Evolutionary conservation across 1,284 basidiomycete genomes (phyloP).

Genomic region (Athelia psychrophila): DNA sequence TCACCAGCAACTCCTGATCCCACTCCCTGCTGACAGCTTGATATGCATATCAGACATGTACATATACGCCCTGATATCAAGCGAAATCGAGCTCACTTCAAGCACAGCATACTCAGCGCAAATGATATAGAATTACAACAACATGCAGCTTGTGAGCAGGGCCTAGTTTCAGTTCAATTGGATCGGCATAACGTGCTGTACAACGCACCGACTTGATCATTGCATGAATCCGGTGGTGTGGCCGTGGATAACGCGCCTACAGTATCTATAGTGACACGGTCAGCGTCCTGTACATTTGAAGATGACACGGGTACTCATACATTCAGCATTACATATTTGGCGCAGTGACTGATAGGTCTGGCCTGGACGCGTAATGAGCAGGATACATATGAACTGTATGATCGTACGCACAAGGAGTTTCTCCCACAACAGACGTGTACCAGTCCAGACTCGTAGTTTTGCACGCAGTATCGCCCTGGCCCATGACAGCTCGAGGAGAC

Average conservation of each 20-base stretch:
- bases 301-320: conserved; percentile 2
- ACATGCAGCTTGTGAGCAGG: conserved; percentile 8
- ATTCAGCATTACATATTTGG: conserved; percentile 14
- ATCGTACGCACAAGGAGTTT: conserved; percentile 16
- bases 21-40: conserved; percentile 12
- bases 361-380: conserved; percentile 3
- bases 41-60: background rate
- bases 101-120: conserved; percentile 18
- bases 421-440: conserved; percentile 17
- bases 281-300: too few species aligned
- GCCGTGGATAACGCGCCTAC: conserved; percentile 3
- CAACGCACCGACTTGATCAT: conserved; percentile 14
- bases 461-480: conserved; percentile 7
- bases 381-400: background rate
- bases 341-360: conserved; percentile 15
- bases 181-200: background rate
- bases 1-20: background rate
- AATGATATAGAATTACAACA: conserved; percentile 20
- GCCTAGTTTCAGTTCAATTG: background rate
- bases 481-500: conserved; percentile 2
- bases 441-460: conserved; percentile 9
- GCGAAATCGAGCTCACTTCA: conserved; percentile 10
- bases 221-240: conserved; percentile 12
- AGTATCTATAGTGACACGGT: conserved; percentile 2
- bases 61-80: background rate